phyloP scores from a whole-genome alignment of 768 basidiomycete genomes.

The Boletus pseudopeckii region DNA sequence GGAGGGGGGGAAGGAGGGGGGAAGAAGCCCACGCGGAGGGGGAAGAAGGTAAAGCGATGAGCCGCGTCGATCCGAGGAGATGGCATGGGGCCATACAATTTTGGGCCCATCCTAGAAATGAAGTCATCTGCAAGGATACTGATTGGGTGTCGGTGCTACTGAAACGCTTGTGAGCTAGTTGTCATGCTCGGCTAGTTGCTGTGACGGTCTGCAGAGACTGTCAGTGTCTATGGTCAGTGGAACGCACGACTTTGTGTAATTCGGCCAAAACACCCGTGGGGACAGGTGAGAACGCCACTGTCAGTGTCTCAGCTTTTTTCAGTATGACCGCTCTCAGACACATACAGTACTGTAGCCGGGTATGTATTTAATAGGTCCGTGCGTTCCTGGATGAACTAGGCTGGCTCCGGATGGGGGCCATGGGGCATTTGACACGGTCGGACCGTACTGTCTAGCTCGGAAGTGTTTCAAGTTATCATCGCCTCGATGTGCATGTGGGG shows the following conservation, averaged over 20 bases:
- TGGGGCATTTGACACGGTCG: background rate
- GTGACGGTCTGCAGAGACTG: background rate
- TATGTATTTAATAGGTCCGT: background rate
- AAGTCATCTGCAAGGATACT: too few relatives aligned
- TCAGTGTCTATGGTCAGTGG: too few relatives aligned
- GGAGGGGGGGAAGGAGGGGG: slow-evolving; percentile 32
- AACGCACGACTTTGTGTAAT: background rate
- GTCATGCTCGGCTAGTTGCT: background rate
- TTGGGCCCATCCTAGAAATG: background rate
- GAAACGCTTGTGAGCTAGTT: background rate
- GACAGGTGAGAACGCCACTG: background rate
- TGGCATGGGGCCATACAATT: background rate
- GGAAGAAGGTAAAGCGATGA: slow-evolving; percentile 41
- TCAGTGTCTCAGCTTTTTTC: too few relatives aligned
- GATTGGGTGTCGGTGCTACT: background rate
- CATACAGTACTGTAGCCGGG: background rate
- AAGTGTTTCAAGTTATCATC: slow-evolving; percentile 2
- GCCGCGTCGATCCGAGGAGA: slow-evolving; percentile 1
- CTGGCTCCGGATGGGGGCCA: background rate
- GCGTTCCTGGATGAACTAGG: background rate
- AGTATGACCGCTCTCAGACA: too few relatives aligned
- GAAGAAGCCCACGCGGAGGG: slow-evolving; percentile 50
- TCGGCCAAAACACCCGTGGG: background rate
- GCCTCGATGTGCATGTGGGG: too few relatives aligned
- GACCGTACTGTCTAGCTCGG: background rate